Percentiles rank a stretch among this genome's conserved stretches.
These are phyloP conservation scores for Phytophthora podocarpi DNA, from an alignment of 352 stramenopile species.

Conservation along the genomic window DNA sequence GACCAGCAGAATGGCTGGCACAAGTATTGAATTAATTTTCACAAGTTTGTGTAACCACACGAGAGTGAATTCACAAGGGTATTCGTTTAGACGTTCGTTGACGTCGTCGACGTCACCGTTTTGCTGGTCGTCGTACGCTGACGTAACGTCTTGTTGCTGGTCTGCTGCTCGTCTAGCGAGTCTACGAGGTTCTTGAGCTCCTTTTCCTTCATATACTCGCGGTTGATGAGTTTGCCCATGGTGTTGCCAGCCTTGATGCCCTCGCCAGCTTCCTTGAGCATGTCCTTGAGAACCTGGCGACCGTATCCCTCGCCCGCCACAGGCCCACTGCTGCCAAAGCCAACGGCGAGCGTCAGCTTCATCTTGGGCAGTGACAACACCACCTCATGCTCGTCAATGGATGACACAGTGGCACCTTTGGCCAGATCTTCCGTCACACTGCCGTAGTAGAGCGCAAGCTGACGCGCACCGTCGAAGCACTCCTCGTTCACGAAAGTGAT, in stretches of 20 bases:
- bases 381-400: slow-evolving; percentile 85
- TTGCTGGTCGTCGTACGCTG: slow-evolving; percentile 47
- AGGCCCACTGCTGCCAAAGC: slow-evolving; percentile 79
- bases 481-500: slow-evolving; percentile 80
- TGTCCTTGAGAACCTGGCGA: slow-evolving; percentile 64
- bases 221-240: slow-evolving; percentile 79
- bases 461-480: slow-evolving; percentile 72
- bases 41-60: slow-evolving; percentile 12
- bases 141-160: slow-evolving; percentile 43
- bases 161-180: slow-evolving; percentile 39
- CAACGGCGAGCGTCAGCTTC: slow-evolving; percentile 83
- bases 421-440: slow-evolving; percentile 82
- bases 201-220: slow-evolving; percentile 70
- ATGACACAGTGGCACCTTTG: slow-evolving; percentile 58
- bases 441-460: slow-evolving; percentile 84
- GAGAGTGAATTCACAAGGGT: slow-evolving; percentile 26
- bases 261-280: slow-evolving; percentile 67
- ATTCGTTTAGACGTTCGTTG: slow-evolving; percentile 20
- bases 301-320: slow-evolving; percentile 80
- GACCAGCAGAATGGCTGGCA: slow-evolving; percentile 12
- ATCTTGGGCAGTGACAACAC: slow-evolving; percentile 79
- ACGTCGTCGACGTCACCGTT: slow-evolving; percentile 24
- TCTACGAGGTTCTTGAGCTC: slow-evolving; percentile 45
- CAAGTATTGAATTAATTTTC: neutral
- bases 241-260: slow-evolving; percentile 68